Percentiles rank a stretch among this genome's conserved stretches.
These are phyloP conservation scores for Colletotrichum chlorophyti DNA, from an alignment of 2,329 filamentous ascomycete species.

Conservation along the genomic window DNA sequence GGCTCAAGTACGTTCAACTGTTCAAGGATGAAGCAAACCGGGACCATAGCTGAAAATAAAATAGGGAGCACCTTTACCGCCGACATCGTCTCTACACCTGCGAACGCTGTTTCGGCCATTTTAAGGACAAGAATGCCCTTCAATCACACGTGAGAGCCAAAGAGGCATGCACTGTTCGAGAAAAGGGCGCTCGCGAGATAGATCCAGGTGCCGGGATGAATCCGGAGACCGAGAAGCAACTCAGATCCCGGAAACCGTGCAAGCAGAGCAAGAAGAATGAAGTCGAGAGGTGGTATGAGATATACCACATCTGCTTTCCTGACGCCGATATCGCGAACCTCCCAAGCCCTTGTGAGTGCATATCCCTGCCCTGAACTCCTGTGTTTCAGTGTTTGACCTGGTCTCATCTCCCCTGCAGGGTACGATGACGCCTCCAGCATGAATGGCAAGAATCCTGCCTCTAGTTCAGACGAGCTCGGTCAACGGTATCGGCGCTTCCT, in stretches of 20 bases:
- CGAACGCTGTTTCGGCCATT: constrained; percentile 42
- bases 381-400: neutral
- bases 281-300: constrained; percentile 44
- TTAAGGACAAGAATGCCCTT: constrained; percentile 38
- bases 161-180: constrained; percentile 32
- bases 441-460: constrained; percentile 27
- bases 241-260: constrained; percentile 40
- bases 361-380: neutral
- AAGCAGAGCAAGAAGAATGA: constrained; percentile 34
- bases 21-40: neutral
- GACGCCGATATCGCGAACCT: constrained; percentile 16
- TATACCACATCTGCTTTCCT: constrained; percentile 43
- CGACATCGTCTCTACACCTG: constrained; percentile 41
- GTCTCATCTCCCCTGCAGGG: constrained; percentile 34
- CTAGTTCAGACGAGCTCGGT: neutral
- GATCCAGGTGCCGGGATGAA: constrained; percentile 41
- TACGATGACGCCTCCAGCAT: constrained; percentile 36
- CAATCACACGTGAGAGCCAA: constrained; percentile 37
- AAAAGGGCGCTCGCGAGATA: constrained; percentile 29
- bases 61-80: constrained; percentile 45
- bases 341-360: constrained; percentile 27
- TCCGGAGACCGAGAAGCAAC: constrained; percentile 37
- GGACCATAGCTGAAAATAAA: neutral
- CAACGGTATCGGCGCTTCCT: constrained; percentile 33
- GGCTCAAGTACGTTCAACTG: constrained; percentile 40